Conservation (phyloP, 1,284 basidiomycete genomes). For the Wolfiporia cocos region DNA sequence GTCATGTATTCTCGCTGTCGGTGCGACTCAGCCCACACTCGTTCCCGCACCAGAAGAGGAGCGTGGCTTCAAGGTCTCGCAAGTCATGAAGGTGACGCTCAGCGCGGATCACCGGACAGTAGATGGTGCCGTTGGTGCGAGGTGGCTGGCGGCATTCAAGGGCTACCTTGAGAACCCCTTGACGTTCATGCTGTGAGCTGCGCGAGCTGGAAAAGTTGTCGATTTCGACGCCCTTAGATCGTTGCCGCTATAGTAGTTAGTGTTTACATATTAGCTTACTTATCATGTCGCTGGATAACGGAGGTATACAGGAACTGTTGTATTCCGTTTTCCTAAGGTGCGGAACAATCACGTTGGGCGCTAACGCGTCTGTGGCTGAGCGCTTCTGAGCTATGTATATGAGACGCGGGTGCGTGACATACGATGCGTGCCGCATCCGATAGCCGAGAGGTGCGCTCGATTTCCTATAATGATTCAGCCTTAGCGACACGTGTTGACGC, state of each 20-base stretch:
- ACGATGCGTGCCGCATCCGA: no score
- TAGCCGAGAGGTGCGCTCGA: no score
- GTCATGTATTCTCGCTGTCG: conserved; percentile 95
- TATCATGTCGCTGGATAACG: conserved; percentile 1
- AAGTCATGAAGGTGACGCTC: conserved; percentile 95
- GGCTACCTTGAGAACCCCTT: conserved; percentile 96
- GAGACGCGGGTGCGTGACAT: neutral
- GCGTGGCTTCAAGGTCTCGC: conserved; percentile 88
- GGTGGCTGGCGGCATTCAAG: conserved; percentile 93
- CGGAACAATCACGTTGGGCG: neutral
- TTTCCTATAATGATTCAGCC: no score
- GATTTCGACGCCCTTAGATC: conserved; percentile 5
- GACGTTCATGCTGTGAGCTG: conserved; percentile 79
- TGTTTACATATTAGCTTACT: conserved; percentile 4
- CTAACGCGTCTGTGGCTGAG: conserved; percentile 7
- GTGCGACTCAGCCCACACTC: conserved; percentile 83
- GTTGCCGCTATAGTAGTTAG: conserved; percentile 2
- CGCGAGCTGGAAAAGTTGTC: conserved; percentile 1
- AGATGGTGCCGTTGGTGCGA: conserved; percentile 88
- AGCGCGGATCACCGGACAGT: conserved; percentile 95
- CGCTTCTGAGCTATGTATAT: neutral
- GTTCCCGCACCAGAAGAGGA: conserved; percentile 86
- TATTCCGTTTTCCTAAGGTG: neutral
- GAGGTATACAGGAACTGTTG: neutral
- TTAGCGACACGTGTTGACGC: neutral